A percentile compares a stretch with the other conserved stretches of the same genome.
These are phyloP conservation scores for Tephrocybe sp. DNA, from an alignment of 768 basidiomycete species.

Conservation along the genomic window DNA sequence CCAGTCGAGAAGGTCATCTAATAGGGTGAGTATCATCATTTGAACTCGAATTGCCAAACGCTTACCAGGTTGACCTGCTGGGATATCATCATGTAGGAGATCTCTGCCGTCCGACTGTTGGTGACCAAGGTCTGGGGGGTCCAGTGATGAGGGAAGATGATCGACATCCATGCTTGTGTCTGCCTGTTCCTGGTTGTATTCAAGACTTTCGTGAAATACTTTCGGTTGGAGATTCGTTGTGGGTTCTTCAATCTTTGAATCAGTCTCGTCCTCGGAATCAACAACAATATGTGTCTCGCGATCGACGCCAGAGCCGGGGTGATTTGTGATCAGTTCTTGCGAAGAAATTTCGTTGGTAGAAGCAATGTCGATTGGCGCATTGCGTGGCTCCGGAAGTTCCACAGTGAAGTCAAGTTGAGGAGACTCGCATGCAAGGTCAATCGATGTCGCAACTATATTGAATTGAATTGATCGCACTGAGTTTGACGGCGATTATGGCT, in stretches of 20 bases:
- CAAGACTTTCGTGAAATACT: no score
- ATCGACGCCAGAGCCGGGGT: conserved; percentile 19
- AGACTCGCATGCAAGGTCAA: conserved; percentile 2
- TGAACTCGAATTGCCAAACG: no score
- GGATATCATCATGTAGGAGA: no score
- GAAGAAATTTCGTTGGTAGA: no score
- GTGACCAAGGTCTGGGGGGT: no score
- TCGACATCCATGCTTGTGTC: no score
- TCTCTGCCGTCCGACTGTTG: no score
- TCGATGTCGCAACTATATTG: conserved; percentile 6
- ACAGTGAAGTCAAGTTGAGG: conserved; percentile 13
- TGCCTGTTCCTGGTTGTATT: no score
- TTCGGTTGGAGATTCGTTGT: neutral
- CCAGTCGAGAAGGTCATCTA: no score
- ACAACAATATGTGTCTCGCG: neutral
- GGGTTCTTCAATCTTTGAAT: neutral
- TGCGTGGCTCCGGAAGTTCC: conserved; percentile 39
- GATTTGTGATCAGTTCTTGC: conserved; percentile 21
- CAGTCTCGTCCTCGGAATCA: neutral
- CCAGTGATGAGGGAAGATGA: no score
- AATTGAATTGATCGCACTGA: neutral
- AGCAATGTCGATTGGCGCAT: conserved; percentile 33
- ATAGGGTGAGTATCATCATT: no score
- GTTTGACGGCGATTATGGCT: neutral
- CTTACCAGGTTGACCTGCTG: no score